These are phyloP conservation scores for Musa beccarii DNA, from an alignment of 176 grass and related monocot genomes.

Conservation along the genomic window DNA sequence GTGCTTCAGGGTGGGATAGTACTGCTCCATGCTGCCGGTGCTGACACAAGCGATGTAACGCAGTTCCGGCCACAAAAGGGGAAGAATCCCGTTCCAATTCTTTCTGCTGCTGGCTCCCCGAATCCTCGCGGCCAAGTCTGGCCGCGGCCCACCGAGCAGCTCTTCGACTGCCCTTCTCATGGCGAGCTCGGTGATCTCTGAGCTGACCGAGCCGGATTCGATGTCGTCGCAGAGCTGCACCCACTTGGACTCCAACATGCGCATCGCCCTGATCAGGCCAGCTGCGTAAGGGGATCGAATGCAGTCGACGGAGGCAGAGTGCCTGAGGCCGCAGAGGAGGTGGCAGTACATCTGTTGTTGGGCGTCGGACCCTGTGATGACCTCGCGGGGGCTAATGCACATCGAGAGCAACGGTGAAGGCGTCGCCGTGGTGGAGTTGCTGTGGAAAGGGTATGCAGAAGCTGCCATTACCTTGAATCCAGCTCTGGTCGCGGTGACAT, in stretches of 20 bases:
- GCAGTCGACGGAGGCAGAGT: constrained; percentile 2
- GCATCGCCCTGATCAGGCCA: constrained; percentile 15
- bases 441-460: constrained; percentile 19
- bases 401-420: constrained; percentile 15
- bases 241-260: constrained; percentile 25
- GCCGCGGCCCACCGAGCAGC: constrained; percentile 18
- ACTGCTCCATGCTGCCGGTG: constrained; percentile 32
- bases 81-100: constrained; percentile 22
- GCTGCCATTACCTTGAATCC: constrained; percentile 24
- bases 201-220: constrained; percentile 12
- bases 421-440: not conserved
- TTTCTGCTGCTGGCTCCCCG: constrained; percentile 10
- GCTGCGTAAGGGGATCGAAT: constrained; percentile 33
- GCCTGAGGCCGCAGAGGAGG: constrained; percentile 25
- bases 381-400: constrained; percentile 16
- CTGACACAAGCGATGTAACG: constrained; percentile 28
- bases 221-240: constrained; percentile 22
- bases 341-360: constrained; percentile 31
- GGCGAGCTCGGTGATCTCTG: constrained; percentile 2
- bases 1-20: constrained; percentile 24
- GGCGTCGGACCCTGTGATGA: constrained; percentile 18
- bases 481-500: constrained; percentile 22
- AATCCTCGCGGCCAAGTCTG: constrained; percentile 10
- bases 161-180: constrained; percentile 23
- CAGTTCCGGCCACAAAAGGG: constrained; percentile 20